phyloP scores from a whole-genome alignment of 176 grass and related monocot species.

The Aegilops tauschii region DNA sequence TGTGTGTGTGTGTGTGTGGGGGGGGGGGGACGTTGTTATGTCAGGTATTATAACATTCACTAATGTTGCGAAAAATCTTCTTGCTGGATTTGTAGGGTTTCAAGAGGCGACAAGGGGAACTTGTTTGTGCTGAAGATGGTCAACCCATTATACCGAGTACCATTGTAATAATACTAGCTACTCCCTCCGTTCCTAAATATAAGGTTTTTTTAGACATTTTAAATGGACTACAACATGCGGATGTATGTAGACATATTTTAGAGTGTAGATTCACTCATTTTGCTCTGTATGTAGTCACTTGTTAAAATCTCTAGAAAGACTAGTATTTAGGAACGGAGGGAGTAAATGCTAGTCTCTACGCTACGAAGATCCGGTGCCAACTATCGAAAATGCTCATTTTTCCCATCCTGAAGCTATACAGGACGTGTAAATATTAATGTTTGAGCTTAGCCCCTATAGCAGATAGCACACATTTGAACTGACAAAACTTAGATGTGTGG shows the following conservation, averaged over 20 bases:
- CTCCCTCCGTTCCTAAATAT: no score
- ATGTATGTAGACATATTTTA: no score
- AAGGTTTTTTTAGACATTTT: no score
- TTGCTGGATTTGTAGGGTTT: constrained; percentile 50
- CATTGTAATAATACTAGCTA: constrained; percentile 30
- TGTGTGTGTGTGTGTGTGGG: no score
- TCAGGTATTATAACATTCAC: background rate
- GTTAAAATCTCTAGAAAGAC: no score
- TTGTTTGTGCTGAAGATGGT: constrained; percentile 77
- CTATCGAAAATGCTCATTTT: background rate
- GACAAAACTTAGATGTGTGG: background rate
- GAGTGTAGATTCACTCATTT: no score
- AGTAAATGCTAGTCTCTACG: background rate
- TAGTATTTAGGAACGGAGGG: no score
- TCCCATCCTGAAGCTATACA: background rate
- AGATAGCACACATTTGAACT: background rate
- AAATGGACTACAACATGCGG: no score
- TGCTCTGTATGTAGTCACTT: no score
- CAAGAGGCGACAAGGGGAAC: constrained; percentile 84
- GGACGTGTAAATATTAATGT: constrained; percentile 26
- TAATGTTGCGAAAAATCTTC: background rate
- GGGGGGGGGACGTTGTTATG: background rate
- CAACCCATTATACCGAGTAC: constrained; percentile 77
- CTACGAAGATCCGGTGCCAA: constrained; percentile 1
- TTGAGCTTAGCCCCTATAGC: background rate